phyloP scores from a whole-genome alignment of 306 rosid species.

The Dryas alaskensis region DNA sequence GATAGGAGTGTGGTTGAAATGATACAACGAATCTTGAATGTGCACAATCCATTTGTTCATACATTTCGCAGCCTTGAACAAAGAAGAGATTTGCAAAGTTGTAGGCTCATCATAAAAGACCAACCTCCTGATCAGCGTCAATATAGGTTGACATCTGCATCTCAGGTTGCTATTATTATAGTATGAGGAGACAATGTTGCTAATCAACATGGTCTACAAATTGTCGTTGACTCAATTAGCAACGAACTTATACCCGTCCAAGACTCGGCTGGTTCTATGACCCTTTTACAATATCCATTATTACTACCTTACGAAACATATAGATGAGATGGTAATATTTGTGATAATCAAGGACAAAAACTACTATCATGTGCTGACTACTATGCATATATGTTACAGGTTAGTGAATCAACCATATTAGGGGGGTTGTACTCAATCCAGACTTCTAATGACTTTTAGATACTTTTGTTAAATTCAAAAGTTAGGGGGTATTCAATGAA shows the following conservation, averaged over 20 bases:
- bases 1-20: background rate
- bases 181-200: too few relatives aligned
- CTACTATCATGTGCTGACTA: background rate
- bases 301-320: background rate
- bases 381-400: background rate
- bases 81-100: background rate
- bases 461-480: too few relatives aligned
- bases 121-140: background rate
- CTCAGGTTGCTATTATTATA: background rate
- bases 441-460: too few relatives aligned
- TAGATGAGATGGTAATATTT: background rate
- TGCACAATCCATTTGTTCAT: background rate
- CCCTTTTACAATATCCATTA: background rate
- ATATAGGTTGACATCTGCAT: background rate
- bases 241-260: background rate
- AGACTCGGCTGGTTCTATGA: background rate
- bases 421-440: too few relatives aligned
- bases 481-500: too few relatives aligned
- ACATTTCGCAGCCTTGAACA: background rate
- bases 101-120: background rate
- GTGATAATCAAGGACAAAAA: background rate
- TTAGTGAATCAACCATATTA: background rate
- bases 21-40: background rate
- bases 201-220: background rate
- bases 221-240: background rate